Evolutionary conservation across 2,329 filamentous ascomycete species (phyloP).

Genomic region (Daldinia eschscholtzii): DNA sequence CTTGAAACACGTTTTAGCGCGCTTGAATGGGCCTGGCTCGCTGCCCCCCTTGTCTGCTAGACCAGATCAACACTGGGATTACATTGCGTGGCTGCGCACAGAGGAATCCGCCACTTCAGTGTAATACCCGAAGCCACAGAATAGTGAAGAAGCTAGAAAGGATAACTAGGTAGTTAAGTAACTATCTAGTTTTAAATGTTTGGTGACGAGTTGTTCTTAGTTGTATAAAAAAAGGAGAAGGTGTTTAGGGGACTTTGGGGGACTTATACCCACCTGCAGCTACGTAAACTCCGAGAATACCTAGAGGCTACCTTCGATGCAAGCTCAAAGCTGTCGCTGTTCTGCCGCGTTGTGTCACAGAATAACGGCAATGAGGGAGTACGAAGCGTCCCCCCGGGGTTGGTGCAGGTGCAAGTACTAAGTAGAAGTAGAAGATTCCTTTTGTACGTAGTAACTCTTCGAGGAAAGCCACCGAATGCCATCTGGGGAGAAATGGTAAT

Average conservation of each 20-base stretch:
- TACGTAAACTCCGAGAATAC: no score
- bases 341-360: conserved; percentile 26
- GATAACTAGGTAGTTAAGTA: neutral
- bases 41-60: conserved; percentile 27
- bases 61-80: conserved; percentile 41
- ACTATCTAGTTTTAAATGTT: neutral
- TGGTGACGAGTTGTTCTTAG: neutral
- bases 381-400: conserved; percentile 34
- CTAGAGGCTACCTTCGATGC: no score
- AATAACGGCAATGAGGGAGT: conserved; percentile 27
- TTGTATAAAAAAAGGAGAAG: neutral
- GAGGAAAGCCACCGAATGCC: conserved; percentile 42
- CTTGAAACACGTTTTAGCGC: conserved; percentile 47
- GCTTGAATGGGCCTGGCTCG: conserved; percentile 24
- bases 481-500: conserved; percentile 32
- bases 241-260: neutral
- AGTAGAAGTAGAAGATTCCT: conserved; percentile 12
- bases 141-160: no score
- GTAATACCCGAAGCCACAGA: conserved; percentile 31
- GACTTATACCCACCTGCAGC: neutral
- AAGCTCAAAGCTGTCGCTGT: neutral
- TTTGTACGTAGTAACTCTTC: neutral
- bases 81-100: conserved; percentile 37
- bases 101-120: conserved; percentile 29
- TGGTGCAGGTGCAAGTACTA: conserved; percentile 17